Conservation (phyloP, 768 basidiomycete genomes). For the Myochromella boudieri region DNA sequence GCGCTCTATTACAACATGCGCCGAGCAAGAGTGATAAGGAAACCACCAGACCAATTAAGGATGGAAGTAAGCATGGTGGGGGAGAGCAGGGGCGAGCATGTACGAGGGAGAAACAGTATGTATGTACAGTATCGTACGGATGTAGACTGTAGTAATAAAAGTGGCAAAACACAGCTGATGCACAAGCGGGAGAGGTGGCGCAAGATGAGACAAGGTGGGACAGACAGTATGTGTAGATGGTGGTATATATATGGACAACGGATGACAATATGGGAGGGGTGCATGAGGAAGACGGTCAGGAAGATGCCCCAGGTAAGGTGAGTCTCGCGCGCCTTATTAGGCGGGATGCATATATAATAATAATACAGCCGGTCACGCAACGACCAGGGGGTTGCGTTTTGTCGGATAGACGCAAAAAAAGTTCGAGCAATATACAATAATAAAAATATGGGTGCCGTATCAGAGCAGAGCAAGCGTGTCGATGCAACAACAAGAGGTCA, state of each 20-base stretch:
- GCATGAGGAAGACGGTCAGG: conserved; percentile 1
- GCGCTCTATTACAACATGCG: conserved; percentile 8
- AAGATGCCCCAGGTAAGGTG: too few species aligned
- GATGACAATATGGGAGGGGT: conserved; percentile 1
- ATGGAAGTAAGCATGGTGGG: background rate
- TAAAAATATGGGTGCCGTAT: conserved; percentile 37
- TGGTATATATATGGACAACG: conserved; percentile 9
- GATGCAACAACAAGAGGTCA: conserved; percentile 26
- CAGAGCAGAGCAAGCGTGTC: conserved; percentile 16
- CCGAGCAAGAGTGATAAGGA: too few species aligned
- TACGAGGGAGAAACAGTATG: background rate
- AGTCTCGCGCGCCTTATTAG: conserved; percentile 8
- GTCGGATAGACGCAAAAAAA: too few species aligned
- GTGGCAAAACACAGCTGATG: background rate
- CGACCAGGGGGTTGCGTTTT: conserved; percentile 19
- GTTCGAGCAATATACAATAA: conserved; percentile 45
- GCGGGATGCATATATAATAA: conserved; percentile 22
- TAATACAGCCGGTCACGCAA: conserved; percentile 24
- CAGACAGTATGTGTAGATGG: background rate
- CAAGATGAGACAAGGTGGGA: background rate
- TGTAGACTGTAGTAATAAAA: background rate
- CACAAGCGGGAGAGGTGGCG: conserved; percentile 2
- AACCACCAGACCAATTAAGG: conserved; percentile 2
- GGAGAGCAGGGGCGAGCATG: background rate
- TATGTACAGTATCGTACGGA: background rate